phyloP scores from a whole-genome alignment of 495 filamentous ascomycete species.

The Talaromyces stipitatus region DNA sequence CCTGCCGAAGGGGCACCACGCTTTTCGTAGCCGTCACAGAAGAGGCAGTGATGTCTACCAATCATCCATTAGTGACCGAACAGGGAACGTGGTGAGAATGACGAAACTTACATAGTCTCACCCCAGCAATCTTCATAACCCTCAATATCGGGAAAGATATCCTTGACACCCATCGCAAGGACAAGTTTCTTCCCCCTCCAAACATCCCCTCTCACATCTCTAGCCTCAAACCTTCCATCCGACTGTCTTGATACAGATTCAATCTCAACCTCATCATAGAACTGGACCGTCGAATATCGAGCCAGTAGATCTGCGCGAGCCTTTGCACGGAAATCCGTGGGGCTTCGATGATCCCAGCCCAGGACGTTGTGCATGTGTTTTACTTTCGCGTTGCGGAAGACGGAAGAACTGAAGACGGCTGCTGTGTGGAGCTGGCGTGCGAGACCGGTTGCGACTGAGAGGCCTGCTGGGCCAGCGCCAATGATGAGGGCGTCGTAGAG shows the following conservation, averaged over 20 bases:
- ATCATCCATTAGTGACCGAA: constrained; percentile 2
- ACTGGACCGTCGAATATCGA: constrained; percentile 34
- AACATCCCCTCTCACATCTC: constrained; percentile 17
- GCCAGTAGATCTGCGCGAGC: constrained; percentile 25
- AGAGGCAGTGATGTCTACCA: constrained; percentile 33
- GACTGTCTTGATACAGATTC: constrained; percentile 15
- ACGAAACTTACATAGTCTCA: constrained; percentile 16
- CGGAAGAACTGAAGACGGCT: constrained; percentile 40
- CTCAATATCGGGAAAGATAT: constrained; percentile 24
- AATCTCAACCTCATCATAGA: constrained; percentile 25
- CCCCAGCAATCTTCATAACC: constrained; percentile 27
- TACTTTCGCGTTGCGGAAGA: constrained; percentile 39
- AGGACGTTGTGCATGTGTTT: constrained; percentile 46
- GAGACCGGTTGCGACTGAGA: constrained; percentile 38
- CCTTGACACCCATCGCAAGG: constrained; percentile 39
- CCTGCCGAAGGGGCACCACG: constrained; percentile 20
- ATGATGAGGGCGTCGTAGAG: constrained; percentile 46
- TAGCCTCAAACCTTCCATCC: constrained; percentile 21
- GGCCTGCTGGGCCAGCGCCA: constrained; percentile 49
- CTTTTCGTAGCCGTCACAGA: constrained; percentile 41
- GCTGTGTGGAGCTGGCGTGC: constrained; percentile 38
- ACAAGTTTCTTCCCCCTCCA: constrained; percentile 40
- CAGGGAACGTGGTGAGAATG: not conserved
- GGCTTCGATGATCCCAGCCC: constrained; percentile 39
- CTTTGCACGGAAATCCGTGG: constrained; percentile 29